Evolutionary conservation across 139 green algal genomes (phyloP).

Genomic region (Trebouxia sp.): DNA sequence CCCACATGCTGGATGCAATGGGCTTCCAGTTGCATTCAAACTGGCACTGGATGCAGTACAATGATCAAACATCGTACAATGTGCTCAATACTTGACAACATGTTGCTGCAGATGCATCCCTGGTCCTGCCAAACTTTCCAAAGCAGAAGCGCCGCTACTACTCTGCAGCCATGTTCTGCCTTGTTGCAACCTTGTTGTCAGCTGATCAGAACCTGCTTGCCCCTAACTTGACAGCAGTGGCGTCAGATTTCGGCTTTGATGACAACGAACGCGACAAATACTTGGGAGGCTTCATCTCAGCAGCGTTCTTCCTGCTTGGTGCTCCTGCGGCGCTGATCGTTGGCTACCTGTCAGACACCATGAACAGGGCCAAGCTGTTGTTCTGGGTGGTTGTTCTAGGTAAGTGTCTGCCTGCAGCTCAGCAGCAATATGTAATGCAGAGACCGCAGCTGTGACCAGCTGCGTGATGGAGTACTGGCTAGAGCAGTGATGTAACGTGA

Average conservation of each 20-base stretch:
- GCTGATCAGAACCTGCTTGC: slow-evolving; percentile 91
- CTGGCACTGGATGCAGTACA: neutral
- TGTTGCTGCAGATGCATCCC: neutral
- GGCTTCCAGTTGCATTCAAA: neutral
- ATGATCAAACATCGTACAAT: neutral
- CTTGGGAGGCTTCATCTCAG: slow-evolving; percentile 76
- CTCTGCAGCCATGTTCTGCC: slow-evolving; percentile 73
- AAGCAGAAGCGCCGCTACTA: slow-evolving; percentile 37
- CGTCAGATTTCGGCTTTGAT: slow-evolving; percentile 65
- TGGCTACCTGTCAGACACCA: slow-evolving; percentile 68
- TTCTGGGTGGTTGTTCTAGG: slow-evolving; percentile 75
- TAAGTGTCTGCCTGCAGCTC: too few species aligned
- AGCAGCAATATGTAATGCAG: too few species aligned
- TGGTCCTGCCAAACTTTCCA: neutral
- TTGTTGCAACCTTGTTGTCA: slow-evolving; percentile 75
- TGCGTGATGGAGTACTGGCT: too few species aligned
- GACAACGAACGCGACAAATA: slow-evolving; percentile 66
- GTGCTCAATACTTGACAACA: neutral
- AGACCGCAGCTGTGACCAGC: too few species aligned
- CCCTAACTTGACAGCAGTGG: slow-evolving; percentile 71
- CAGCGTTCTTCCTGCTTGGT: slow-evolving; percentile 82
- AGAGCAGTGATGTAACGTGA: too few species aligned
- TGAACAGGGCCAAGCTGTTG: slow-evolving; percentile 69
- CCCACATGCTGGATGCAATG: neutral
- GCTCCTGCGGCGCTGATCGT: slow-evolving; percentile 74